phyloP scores from a whole-genome alignment of 768 basidiomycete species.

The Mycena crocata region DNA sequence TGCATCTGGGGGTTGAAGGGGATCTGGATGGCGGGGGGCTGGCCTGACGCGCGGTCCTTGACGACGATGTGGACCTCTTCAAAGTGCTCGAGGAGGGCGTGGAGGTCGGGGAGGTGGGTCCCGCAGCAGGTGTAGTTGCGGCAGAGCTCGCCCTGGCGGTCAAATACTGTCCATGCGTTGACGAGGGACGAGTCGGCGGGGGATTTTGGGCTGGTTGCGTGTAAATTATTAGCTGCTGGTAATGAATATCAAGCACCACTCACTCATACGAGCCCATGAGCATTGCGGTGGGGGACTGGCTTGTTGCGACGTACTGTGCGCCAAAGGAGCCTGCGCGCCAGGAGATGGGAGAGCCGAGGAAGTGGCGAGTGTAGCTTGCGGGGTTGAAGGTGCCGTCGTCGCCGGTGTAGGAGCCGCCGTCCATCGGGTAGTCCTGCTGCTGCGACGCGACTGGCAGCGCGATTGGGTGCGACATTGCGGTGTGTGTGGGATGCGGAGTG shows the following conservation, averaged over 20 bases:
- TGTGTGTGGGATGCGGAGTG: background rate
- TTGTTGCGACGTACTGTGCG: conserved; percentile 68
- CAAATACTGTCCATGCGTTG: conserved; percentile 74
- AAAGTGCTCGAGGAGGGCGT: conserved; percentile 91
- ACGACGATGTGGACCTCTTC: conserved; percentile 91
- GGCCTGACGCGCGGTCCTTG: conserved; percentile 59
- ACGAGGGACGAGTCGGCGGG: conserved; percentile 53
- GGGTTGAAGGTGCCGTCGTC: conserved; percentile 66
- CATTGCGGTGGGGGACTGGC: conserved; percentile 68
- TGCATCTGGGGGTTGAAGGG: conserved; percentile 58
- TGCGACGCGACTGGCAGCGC: conserved; percentile 52
- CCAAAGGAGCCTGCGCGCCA: conserved; percentile 78
- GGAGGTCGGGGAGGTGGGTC: conserved; percentile 73
- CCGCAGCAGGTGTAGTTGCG: conserved; percentile 94
- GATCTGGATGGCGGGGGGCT: conserved; percentile 54
- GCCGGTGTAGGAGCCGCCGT: conserved; percentile 62
- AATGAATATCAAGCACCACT: conserved; percentile 43
- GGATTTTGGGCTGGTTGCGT: conserved; percentile 21
- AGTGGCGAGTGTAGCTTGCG: conserved; percentile 73
- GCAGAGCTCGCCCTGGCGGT: conserved; percentile 82
- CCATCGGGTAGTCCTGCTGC: conserved; percentile 46
- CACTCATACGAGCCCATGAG: conserved; percentile 75
- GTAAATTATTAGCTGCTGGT: background rate
- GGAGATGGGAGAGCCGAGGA: conserved; percentile 79
- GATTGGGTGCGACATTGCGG: conserved; percentile 53